Percentiles rank a stretch among this genome's conserved stretches.
Evolutionary conservation across 768 basidiomycete species (phyloP).

Genomic region (Boletus subparvulus): DNA sequence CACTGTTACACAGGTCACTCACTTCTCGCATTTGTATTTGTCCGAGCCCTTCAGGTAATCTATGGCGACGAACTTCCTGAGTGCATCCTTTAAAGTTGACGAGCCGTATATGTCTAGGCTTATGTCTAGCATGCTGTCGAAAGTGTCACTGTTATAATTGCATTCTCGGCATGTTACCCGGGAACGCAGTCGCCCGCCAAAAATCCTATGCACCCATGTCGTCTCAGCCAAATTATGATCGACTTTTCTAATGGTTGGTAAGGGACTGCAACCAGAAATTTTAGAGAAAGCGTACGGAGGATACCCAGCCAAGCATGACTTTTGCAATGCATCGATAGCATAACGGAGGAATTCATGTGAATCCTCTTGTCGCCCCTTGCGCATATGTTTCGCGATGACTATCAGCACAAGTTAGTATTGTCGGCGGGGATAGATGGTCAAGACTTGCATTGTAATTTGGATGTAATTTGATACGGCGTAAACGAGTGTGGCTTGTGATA

Average conservation of each 20-base stretch:
- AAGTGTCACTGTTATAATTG: slow-evolving; percentile 88
- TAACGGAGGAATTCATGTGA: slow-evolving; percentile 97
- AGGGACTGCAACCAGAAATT: slow-evolving; percentile 1
- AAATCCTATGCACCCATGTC: slow-evolving; percentile 92
- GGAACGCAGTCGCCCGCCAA: slow-evolving; percentile 89
- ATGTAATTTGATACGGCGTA: slow-evolving; percentile 63
- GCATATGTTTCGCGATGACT: slow-evolving; percentile 93
- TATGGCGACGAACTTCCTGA: slow-evolving; percentile 76
- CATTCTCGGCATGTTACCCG: slow-evolving; percentile 86
- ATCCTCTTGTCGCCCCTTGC: slow-evolving; percentile 92
- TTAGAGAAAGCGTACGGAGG: slow-evolving; percentile 54
- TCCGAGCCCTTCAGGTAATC: slow-evolving; percentile 87
- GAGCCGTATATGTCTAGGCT: slow-evolving; percentile 82
- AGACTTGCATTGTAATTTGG: slow-evolving; percentile 65
- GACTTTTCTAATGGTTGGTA: slow-evolving; percentile 51
- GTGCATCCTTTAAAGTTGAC: slow-evolving; percentile 62
- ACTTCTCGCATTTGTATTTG: slow-evolving; percentile 99
- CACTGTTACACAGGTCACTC: slow-evolving; percentile 32
- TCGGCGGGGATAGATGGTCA: neutral
- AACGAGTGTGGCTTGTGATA: slow-evolving; percentile 50
- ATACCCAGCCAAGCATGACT: slow-evolving; percentile 70
- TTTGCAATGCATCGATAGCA: slow-evolving; percentile 88
- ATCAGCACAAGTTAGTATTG: slow-evolving; percentile 1
- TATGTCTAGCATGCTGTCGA: slow-evolving; percentile 91
- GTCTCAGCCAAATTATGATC: slow-evolving; percentile 75